These are phyloP conservation scores for Neurospora pannonica DNA, from an alignment of 495 filamentous ascomycete species.

Conservation along the genomic window DNA sequence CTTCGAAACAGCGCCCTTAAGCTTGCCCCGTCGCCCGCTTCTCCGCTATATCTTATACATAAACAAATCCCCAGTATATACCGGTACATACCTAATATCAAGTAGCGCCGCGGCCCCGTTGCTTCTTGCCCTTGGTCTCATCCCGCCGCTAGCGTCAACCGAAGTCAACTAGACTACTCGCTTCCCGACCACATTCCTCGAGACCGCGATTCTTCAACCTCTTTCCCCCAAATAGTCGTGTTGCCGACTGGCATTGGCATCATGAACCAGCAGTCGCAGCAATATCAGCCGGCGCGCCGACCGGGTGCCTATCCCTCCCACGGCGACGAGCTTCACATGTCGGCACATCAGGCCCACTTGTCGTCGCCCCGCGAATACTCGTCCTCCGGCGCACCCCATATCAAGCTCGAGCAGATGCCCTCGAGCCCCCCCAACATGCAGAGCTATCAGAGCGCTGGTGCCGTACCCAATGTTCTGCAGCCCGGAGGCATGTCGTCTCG, in stretches of 20 bases:
- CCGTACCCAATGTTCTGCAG: conserved; percentile 64
- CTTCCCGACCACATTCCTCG: neutral
- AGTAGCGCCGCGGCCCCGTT: neutral
- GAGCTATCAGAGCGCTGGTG: conserved; percentile 43
- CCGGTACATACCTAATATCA: neutral
- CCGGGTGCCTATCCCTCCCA: conserved; percentile 34
- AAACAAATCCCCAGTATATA: neutral
- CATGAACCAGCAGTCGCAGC: conserved; percentile 41
- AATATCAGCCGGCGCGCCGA: conserved; percentile 36
- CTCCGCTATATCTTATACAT: neutral
- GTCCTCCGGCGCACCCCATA: conserved; percentile 40
- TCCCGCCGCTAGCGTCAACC: conserved; percentile 3
- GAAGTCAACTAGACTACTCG: neutral
- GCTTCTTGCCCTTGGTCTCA: neutral
- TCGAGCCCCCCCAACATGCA: conserved; percentile 36
- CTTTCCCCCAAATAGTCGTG: neutral
- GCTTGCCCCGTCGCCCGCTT: neutral
- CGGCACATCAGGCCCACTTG: conserved; percentile 33
- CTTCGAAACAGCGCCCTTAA: neutral
- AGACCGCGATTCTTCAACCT: neutral
- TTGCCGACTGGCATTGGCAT: conserved; percentile 15
- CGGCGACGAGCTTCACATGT: conserved; percentile 71
- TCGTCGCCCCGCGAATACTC: conserved; percentile 42
- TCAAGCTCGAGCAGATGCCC: conserved; percentile 20
- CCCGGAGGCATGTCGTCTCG: conserved; percentile 45